These are phyloP conservation scores for Porodaedalea pini DNA, from an alignment of 1,284 basidiomycete genomes.

Conservation along the genomic window DNA sequence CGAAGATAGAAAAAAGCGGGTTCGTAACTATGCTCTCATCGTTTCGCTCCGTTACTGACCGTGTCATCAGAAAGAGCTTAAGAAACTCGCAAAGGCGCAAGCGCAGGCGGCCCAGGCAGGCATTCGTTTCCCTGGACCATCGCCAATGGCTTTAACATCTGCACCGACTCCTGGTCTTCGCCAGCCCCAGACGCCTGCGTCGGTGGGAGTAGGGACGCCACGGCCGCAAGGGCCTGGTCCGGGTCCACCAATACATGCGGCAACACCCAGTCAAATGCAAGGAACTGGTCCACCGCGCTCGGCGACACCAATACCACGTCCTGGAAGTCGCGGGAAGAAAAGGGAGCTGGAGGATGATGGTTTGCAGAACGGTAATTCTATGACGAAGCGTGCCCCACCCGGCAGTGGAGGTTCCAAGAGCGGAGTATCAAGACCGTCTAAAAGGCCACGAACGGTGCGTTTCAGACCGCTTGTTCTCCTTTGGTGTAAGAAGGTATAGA, in stretches of 20 bases:
- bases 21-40: conserved; percentile 35
- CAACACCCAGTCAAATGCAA: not conserved
- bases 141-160: conserved; percentile 27
- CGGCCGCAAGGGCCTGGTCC: conserved; percentile 27
- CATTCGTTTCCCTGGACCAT: conserved; percentile 30
- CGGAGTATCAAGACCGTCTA: conserved; percentile 63
- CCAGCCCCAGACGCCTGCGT: conserved; percentile 18
- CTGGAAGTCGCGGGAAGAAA: conserved; percentile 44
- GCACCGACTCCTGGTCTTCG: conserved; percentile 10
- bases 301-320: conserved; percentile 9
- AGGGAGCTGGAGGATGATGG: conserved; percentile 43
- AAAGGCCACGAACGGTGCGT: conserved; percentile 73
- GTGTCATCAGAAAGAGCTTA: conserved; percentile 60
- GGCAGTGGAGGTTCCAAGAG: conserved; percentile 44
- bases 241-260: conserved; percentile 5
- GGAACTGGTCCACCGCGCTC: conserved; percentile 2
- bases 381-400: conserved; percentile 9
- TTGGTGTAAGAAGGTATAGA: conserved; percentile 19
- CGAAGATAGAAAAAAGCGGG: conserved; percentile 75
- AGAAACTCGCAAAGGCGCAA: conserved; percentile 62
- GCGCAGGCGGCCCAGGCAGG: conserved; percentile 35
- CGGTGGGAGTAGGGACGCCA: conserved; percentile 31
- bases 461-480: not conserved
- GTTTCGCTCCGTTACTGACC: conserved; percentile 7
- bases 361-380: conserved; percentile 19